Conservation (phyloP, 495 filamentous ascomycete genomes). For the Lasiosphaeris hirsuta region DNA sequence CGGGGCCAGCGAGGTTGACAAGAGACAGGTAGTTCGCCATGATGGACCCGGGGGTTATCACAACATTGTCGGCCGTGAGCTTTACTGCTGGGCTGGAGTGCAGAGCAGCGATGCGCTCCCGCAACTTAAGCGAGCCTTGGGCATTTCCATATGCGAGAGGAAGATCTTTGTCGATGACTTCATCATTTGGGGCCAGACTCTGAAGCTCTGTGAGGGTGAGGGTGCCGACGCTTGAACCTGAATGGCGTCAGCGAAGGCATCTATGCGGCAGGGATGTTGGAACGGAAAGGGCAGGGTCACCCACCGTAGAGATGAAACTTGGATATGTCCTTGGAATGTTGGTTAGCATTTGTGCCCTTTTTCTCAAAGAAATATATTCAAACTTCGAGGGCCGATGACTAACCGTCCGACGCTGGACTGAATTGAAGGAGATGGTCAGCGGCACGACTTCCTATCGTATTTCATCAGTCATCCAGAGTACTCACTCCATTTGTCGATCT, state of each 20-base stretch:
- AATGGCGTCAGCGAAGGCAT: not conserved
- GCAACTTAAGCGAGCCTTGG: slow-evolving; percentile 13
- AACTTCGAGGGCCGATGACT: no score
- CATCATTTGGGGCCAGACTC: not conserved
- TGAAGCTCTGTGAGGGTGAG: slow-evolving; percentile 13
- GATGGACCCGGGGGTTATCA: slow-evolving; percentile 74
- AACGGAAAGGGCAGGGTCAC: no score
- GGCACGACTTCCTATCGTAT: no score
- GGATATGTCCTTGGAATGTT: no score
- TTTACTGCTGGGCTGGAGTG: slow-evolving; percentile 1
- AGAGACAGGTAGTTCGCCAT: slow-evolving; percentile 72
- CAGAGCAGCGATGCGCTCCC: slow-evolving; percentile 17
- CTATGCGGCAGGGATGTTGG: not conserved
- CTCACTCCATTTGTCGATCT: slow-evolving; percentile 20
- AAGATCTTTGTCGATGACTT: slow-evolving; percentile 5
- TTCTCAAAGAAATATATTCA: no score
- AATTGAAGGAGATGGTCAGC: no score
- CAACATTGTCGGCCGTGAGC: slow-evolving; percentile 52
- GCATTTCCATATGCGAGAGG: slow-evolving; percentile 14
- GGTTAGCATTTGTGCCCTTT: no score
- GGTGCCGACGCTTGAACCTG: slow-evolving; percentile 13
- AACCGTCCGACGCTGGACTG: no score
- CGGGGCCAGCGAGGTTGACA: slow-evolving; percentile 65
- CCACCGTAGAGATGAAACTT: no score
- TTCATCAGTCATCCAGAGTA: not conserved